These are phyloP conservation scores for Neofusicoccum kwambonambiense DNA, from an alignment of 2,329 filamentous ascomycete genomes.

Conservation along the genomic window DNA sequence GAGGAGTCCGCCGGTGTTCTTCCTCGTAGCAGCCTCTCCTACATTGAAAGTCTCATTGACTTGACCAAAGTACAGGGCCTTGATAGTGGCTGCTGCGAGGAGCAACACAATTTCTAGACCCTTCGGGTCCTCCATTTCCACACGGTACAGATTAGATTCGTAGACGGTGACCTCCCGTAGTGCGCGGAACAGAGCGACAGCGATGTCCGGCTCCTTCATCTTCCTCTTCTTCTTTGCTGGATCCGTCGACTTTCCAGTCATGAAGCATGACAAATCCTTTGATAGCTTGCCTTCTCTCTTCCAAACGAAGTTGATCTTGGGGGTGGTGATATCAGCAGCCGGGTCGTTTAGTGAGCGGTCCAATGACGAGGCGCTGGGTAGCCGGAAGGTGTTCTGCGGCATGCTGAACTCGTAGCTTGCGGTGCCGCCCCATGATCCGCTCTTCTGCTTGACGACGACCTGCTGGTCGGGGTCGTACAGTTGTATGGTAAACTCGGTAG, in stretches of 20 bases:
- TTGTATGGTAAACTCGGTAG: slow-evolving; percentile 76
- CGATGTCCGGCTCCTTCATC: slow-evolving; percentile 91
- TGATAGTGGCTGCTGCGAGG: slow-evolving; percentile 59
- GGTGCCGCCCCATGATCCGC: slow-evolving; percentile 75
- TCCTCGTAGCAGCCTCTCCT: slow-evolving; percentile 42
- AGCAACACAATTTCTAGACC: slow-evolving; percentile 81
- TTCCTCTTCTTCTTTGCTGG: slow-evolving; percentile 65
- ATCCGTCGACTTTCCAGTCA: slow-evolving; percentile 73
- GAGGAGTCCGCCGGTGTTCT: slow-evolving; percentile 36
- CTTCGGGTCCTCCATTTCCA: slow-evolving; percentile 92
- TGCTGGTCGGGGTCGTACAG: slow-evolving; percentile 93
- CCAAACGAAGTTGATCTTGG: slow-evolving; percentile 84
- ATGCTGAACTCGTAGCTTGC: slow-evolving; percentile 91
- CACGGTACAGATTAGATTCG: slow-evolving; percentile 84
- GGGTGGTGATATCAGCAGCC: slow-evolving; percentile 51
- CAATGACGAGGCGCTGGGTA: slow-evolving; percentile 73
- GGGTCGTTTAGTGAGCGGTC: slow-evolving; percentile 70
- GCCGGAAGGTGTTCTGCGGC: slow-evolving; percentile 78
- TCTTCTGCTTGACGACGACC: slow-evolving; percentile 67
- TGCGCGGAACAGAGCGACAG: slow-evolving; percentile 77
- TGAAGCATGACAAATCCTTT: slow-evolving; percentile 84
- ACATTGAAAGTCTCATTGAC: slow-evolving; percentile 79
- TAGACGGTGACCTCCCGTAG: slow-evolving; percentile 82
- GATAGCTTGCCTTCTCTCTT: slow-evolving; percentile 81
- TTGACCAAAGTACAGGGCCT: slow-evolving; percentile 62